Percentiles rank a stretch among this genome's conserved stretches.
phyloP scores from a whole-genome alignment of 192 early-diverging fungal genomes.

The Coemansia erecta region DNA sequence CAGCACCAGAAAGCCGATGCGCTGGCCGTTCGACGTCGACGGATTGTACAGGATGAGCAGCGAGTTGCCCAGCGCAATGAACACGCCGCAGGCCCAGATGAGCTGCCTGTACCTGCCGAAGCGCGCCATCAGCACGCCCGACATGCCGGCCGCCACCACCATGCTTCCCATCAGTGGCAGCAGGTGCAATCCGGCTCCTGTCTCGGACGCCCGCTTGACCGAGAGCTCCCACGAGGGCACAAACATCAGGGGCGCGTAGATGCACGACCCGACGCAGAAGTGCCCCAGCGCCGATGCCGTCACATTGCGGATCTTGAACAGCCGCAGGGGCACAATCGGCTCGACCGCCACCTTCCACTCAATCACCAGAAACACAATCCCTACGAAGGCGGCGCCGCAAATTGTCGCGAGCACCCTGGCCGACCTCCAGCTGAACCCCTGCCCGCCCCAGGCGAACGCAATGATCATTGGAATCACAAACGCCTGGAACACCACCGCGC shows the following conservation, averaged over 20 bases:
- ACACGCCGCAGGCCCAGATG: conserved; percentile 61
- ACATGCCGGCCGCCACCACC: conserved; percentile 62
- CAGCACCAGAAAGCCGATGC: conserved; percentile 66
- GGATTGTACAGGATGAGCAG: conserved; percentile 60
- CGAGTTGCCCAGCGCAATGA: conserved; percentile 65
- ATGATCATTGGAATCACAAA: conserved; percentile 66
- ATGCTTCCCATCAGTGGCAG: conserved; percentile 73
- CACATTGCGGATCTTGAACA: conserved; percentile 55
- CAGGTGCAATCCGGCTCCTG: conserved; percentile 66
- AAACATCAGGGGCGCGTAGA: conserved; percentile 63
- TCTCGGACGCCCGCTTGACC: conserved; percentile 58
- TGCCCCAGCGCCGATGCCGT: conserved; percentile 27
- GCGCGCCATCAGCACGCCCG: conserved; percentile 60
- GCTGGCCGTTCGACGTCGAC: conserved; percentile 50
- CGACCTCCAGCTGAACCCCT: conserved; percentile 68
- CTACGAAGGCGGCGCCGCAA: conserved; percentile 26
- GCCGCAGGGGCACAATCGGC: conserved; percentile 58
- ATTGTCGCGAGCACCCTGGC: conserved; percentile 63
- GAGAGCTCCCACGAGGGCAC: conserved; percentile 64
- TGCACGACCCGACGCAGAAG: conserved; percentile 40
- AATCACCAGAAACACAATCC: conserved; percentile 45
- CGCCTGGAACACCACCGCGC: conserved; percentile 55
- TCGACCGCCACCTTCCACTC: conserved; percentile 68
- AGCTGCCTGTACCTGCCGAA: conserved; percentile 61
- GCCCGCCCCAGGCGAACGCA: conserved; percentile 78